Evolutionary conservation across 2,329 filamentous ascomycete genomes (phyloP).

Genomic region (Chalaropsis thielavioides): DNA sequence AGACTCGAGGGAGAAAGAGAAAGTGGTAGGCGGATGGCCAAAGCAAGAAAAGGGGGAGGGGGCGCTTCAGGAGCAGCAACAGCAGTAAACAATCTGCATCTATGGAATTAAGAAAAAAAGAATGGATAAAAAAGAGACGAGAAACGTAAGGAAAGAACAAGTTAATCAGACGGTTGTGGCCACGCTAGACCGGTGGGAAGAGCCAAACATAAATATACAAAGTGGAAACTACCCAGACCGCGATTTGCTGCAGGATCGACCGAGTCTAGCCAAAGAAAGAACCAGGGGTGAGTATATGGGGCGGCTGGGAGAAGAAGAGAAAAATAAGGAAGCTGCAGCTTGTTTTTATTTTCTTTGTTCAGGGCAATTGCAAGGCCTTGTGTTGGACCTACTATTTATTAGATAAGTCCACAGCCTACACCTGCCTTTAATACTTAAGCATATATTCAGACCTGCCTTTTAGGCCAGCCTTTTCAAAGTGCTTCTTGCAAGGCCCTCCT

Average conservation of each 20-base stretch:
- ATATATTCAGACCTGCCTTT: neutral
- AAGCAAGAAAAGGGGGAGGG: neutral
- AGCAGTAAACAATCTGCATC: neutral
- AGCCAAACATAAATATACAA: neutral
- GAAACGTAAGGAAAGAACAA: neutral
- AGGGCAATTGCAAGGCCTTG: neutral
- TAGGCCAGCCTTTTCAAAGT: neutral
- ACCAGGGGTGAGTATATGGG: neutral
- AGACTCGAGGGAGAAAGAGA: neutral
- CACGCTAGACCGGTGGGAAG: neutral
- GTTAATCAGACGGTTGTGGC: neutral
- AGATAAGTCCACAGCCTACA: neutral
- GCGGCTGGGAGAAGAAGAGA: constrained; percentile 1
- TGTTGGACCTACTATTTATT: neutral
- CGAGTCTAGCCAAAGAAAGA: neutral
- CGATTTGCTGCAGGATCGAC: neutral
- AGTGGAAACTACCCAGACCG: neutral
- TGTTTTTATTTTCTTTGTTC: neutral
- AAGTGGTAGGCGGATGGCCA: neutral
- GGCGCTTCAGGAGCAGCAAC: neutral
- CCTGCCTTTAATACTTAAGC: neutral
- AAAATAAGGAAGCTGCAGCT: neutral
- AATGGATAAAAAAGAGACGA: neutral
- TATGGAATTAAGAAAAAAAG: neutral
- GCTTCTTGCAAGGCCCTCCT: neutral